These are phyloP conservation scores for Endoconidiophora laricicola DNA, from an alignment of 2,329 filamentous ascomycete species.

Conservation along the genomic window DNA sequence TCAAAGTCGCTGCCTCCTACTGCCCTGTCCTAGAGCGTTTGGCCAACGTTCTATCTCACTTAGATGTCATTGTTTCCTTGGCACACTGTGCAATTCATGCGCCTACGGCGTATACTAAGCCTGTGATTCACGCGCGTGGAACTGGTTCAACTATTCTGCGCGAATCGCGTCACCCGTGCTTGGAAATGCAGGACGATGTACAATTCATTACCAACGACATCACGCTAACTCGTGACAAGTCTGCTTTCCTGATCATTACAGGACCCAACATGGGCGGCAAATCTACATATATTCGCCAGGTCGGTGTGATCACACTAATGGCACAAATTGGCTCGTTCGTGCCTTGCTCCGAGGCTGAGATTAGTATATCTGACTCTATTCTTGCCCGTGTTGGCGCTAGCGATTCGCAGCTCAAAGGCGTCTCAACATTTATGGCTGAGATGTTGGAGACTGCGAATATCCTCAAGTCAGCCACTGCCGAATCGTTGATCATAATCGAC, in stretches of 20 bases:
- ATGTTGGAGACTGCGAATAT: slow-evolving; percentile 99
- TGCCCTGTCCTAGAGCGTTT: slow-evolving; percentile 81
- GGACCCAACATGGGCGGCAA: slow-evolving; percentile 99
- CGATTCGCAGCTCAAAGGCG: slow-evolving; percentile 92
- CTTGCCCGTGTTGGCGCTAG: slow-evolving; percentile 89
- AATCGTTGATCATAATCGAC: slow-evolving; percentile 96
- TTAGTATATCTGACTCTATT: slow-evolving; percentile 94
- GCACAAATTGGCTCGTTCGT: slow-evolving; percentile 95
- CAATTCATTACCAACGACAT: slow-evolving; percentile 98
- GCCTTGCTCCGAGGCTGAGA: slow-evolving; percentile 72
- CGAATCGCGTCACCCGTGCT: slow-evolving; percentile 88
- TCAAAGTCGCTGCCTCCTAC: slow-evolving; percentile 85
- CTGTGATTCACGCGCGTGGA: slow-evolving; percentile 77
- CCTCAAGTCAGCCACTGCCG: slow-evolving; percentile 84
- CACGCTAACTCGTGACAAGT: slow-evolving; percentile 56
- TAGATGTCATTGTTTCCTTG: slow-evolving; percentile 89
- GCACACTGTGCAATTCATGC: slow-evolving; percentile 89
- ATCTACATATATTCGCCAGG: slow-evolving; percentile 94
- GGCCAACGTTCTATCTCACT: slow-evolving; percentile 73
- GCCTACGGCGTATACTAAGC: slow-evolving; percentile 77
- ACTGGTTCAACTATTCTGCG: slow-evolving; percentile 77
- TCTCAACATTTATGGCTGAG: slow-evolving; percentile 98
- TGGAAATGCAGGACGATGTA: slow-evolving; percentile 97
- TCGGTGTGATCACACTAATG: slow-evolving; percentile 92
- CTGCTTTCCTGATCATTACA: slow-evolving; percentile 90